Evolutionary conservation across 2,329 filamentous ascomycete genomes (phyloP).

Genomic region (Periconia sp.): DNA sequence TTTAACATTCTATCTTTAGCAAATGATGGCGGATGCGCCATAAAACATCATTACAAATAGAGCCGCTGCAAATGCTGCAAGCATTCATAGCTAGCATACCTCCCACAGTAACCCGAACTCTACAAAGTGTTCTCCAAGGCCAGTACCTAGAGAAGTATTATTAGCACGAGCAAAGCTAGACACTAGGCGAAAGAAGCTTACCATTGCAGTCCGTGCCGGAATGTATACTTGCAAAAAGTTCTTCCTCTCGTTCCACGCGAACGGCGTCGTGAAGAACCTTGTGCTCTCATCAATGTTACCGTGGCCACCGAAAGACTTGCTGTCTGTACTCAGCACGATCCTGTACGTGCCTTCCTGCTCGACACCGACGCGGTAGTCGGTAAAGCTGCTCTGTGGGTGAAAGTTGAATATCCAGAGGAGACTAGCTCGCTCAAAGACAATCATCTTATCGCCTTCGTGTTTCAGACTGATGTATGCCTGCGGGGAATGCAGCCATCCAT

Average conservation of each 20-base stretch:
- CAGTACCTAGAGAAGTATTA: conserved; percentile 7
- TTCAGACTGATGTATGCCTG: conserved; percentile 95
- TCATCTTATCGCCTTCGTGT: conserved; percentile 90
- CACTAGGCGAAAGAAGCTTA: conserved; percentile 51
- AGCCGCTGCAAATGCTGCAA: too few relatives aligned
- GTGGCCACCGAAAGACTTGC: conserved; percentile 77
- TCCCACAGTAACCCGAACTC: background rate
- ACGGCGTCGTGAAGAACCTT: conserved; percentile 88
- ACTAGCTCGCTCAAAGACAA: conserved; percentile 92
- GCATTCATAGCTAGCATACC: too few relatives aligned
- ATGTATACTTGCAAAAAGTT: conserved; percentile 95
- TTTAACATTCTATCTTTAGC: background rate
- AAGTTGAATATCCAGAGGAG: conserved; percentile 97
- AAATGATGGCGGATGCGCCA: background rate
- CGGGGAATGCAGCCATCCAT: conserved; percentile 84
- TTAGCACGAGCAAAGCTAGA: background rate
- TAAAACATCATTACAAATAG: conserved; percentile 1
- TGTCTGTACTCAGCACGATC: conserved; percentile 83
- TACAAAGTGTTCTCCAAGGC: conserved; percentile 8
- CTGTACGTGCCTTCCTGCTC: conserved; percentile 85
- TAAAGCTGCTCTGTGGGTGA: conserved; percentile 81
- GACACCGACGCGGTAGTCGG: conserved; percentile 90
- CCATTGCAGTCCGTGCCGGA: conserved; percentile 81
- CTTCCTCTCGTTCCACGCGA: conserved; percentile 86
- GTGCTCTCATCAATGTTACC: conserved; percentile 78